Conservation (phyloP, 139 green algal species). For the Klebsormidium nitens region DNA sequence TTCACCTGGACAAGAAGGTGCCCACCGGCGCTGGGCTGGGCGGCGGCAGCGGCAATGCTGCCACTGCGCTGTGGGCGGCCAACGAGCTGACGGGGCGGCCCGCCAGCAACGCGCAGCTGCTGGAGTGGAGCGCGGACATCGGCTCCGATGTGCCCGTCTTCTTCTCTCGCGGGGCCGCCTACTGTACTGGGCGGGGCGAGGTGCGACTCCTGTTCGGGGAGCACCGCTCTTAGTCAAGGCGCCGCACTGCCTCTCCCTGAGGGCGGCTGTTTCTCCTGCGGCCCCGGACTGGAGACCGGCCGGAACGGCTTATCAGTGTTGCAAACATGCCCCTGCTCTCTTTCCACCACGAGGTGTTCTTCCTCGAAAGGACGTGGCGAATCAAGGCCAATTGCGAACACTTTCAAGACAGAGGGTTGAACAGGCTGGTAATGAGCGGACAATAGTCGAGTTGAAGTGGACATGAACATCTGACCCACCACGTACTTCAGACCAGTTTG, state of each 20-base stretch:
- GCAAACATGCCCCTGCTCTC: too few relatives aligned
- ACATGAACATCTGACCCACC: too few relatives aligned
- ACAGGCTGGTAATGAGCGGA: too few relatives aligned
- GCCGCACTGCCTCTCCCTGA: too few relatives aligned
- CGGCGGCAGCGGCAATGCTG: conserved; percentile 91
- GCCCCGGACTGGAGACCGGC: too few relatives aligned
- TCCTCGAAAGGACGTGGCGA: too few relatives aligned
- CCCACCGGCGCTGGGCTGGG: conserved; percentile 90
- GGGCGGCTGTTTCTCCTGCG: background rate
- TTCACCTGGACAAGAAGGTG: conserved; percentile 86
- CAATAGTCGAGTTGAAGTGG: too few relatives aligned
- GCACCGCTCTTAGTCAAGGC: background rate
- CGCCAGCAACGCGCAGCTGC: conserved; percentile 68
- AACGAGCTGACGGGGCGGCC: conserved; percentile 81
- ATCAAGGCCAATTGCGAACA: too few relatives aligned
- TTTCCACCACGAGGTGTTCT: too few relatives aligned
- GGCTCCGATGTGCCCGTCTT: conserved; percentile 95
- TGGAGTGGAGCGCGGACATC: conserved; percentile 88
- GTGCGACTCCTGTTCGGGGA: conserved; percentile 13
- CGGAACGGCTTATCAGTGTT: too few relatives aligned
- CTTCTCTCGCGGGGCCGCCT: conserved; percentile 86
- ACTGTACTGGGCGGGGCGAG: conserved; percentile 81
- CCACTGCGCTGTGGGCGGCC: conserved; percentile 91
- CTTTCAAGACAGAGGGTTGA: too few relatives aligned
- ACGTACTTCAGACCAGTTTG: too few relatives aligned